A percentile compares a stretch with the other conserved stretches of the same genome.
Evolutionary conservation across 2,329 filamentous ascomycete species (phyloP).

Genomic region (Venturiaceae sp.): DNA sequence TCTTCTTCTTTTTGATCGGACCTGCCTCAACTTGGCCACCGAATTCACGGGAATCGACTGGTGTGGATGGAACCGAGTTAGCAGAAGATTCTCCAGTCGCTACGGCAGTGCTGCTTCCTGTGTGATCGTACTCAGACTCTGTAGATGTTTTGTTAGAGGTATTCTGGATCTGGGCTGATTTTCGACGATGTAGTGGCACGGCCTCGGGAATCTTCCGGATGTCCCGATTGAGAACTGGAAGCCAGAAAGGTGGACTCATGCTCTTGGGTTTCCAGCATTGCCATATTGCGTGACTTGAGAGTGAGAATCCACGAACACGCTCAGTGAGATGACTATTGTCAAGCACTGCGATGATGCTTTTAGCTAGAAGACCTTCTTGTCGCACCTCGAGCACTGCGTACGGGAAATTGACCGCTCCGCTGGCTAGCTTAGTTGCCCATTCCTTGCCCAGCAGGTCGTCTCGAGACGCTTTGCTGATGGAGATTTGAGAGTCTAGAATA

Average conservation of each 20-base stretch:
- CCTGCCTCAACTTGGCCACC: background rate
- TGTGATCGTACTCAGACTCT: background rate
- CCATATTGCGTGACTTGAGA: constrained; percentile 44
- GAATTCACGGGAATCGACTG: background rate
- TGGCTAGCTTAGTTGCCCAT: constrained; percentile 18
- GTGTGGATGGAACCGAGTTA: constrained; percentile 1
- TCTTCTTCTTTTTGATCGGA: background rate
- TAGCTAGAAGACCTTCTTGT: constrained; percentile 32
- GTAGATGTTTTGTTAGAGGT: background rate
- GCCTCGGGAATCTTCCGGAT: constrained; percentile 42
- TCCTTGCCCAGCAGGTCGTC: constrained; percentile 21
- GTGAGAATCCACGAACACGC: constrained; percentile 42
- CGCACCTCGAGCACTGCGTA: constrained; percentile 42
- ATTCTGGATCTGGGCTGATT: background rate
- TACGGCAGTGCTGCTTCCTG: constrained; percentile 4
- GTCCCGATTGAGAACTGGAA: constrained; percentile 35
- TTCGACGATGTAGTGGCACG: constrained; percentile 8
- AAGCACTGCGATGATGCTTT: constrained; percentile 30
- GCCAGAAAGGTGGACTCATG: constrained; percentile 38
- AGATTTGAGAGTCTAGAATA: constrained; percentile 37
- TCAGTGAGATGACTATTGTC: constrained; percentile 40
- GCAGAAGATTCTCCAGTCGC: constrained; percentile 2
- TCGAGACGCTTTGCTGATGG: constrained; percentile 24
- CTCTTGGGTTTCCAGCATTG: constrained; percentile 32
- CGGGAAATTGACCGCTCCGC: constrained; percentile 29